These are phyloP conservation scores for Tylopilus sp. DNA, from an alignment of 768 basidiomycete genomes.

Conservation along the genomic window DNA sequence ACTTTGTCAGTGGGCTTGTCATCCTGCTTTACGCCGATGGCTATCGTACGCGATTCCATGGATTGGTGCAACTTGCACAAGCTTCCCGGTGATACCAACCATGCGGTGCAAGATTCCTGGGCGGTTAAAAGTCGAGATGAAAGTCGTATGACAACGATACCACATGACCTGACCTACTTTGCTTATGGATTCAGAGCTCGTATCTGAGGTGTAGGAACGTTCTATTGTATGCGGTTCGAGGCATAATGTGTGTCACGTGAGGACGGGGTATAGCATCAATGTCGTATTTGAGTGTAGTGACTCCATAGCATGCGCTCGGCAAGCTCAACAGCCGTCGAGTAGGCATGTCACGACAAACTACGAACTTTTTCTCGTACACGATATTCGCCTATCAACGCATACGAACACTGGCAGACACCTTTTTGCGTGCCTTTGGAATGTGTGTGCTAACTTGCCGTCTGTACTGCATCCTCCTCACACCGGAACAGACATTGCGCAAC, in stretches of 20 bases:
- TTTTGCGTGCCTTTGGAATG: conserved; percentile 78
- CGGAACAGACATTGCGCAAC: conserved; percentile 76
- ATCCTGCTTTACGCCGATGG: conserved; percentile 47
- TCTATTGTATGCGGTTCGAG: neutral
- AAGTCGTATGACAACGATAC: conserved; percentile 9
- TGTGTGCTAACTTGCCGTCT: conserved; percentile 39
- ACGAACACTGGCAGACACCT: conserved; percentile 40
- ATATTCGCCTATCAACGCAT: conserved; percentile 30
- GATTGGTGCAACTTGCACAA: conserved; percentile 37
- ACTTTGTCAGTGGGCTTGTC: conserved; percentile 48
- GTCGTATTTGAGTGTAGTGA: neutral
- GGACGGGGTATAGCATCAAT: neutral
- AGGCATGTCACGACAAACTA: conserved; percentile 25
- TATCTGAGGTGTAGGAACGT: neutral
- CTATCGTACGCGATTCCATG: conserved; percentile 42
- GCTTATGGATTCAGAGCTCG: conserved; percentile 6
- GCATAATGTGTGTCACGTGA: conserved; percentile 18
- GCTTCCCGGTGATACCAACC: conserved; percentile 32
- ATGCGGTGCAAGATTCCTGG: neutral
- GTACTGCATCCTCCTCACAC: conserved; percentile 4
- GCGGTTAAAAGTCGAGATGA: neutral
- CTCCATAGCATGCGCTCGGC: conserved; percentile 14
- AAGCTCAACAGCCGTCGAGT: conserved; percentile 11
- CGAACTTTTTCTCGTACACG: conserved; percentile 15
- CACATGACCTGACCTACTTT: conserved; percentile 16